These are phyloP conservation scores for Bonnemaisonia californica DNA, from an alignment of 31 red algal genomes.

Conservation along the genomic window DNA sequence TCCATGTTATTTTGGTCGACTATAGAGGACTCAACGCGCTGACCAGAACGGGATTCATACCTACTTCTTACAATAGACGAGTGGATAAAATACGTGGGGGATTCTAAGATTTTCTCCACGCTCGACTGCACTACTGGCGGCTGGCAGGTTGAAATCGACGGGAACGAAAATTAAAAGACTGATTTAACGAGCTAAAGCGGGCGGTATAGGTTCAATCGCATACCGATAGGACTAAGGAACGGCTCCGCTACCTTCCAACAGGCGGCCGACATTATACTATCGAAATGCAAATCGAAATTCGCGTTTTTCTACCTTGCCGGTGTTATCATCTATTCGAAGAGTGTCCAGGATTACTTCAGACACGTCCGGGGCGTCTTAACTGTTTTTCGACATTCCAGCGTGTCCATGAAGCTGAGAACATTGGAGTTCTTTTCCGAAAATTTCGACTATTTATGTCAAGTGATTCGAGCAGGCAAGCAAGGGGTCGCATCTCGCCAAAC, in stretches of 20 bases:
- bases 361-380: constrained; percentile 6
- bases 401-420: constrained; percentile 29
- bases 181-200: constrained; percentile 14
- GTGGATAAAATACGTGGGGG: constrained; percentile 29
- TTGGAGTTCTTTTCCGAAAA: constrained; percentile 12
- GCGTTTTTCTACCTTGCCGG: constrained; percentile 28
- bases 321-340: constrained; percentile 35
- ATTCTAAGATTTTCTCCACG: constrained; percentile 1
- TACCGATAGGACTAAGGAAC: constrained; percentile 29
- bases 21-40: too few species aligned
- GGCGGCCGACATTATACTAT: constrained; percentile 16
- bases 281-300: background rate
- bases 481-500: background rate
- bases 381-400: background rate
- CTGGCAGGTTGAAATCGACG: constrained; percentile 31
- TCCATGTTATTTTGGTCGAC: too few species aligned
- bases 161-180: background rate
- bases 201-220: constrained; percentile 5
- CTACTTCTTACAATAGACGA: constrained; percentile 24
- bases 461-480: background rate
- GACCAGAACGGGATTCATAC: too few species aligned
- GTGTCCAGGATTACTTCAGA: constrained; percentile 16
- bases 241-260: constrained; percentile 33
- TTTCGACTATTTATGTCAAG: constrained; percentile 35
- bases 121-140: constrained; percentile 17